Conservation (phyloP, 805 yeast genomes). For the Starmera dryadoides region DNA sequence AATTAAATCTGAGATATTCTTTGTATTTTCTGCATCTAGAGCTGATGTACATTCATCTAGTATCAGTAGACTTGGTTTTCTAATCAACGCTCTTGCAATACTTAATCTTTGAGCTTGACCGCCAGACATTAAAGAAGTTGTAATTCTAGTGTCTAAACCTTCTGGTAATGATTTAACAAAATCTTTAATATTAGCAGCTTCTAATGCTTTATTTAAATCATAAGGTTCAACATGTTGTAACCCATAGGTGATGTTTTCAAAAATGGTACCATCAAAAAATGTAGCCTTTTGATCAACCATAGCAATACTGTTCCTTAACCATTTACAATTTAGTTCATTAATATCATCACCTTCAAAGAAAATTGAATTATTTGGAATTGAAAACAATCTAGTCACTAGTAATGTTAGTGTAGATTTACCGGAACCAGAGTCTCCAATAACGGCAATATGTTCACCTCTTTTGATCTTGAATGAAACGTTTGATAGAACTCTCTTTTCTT, state of each 20-base stretch:
- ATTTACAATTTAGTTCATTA: slow-evolving; percentile 32
- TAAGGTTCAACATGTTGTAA: slow-evolving; percentile 24
- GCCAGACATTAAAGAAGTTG: slow-evolving; percentile 57
- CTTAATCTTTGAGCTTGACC: slow-evolving; percentile 88
- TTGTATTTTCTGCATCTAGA: slow-evolving; percentile 59
- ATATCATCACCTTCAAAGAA: slow-evolving; percentile 42
- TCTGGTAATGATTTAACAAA: slow-evolving; percentile 49
- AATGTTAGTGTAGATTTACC: slow-evolving; percentile 80
- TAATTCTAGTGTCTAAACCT: slow-evolving; percentile 54
- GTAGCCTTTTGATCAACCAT: slow-evolving; percentile 72
- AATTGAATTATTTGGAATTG: slow-evolving; percentile 30
- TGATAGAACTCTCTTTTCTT: slow-evolving; percentile 27
- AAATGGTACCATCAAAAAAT: slow-evolving; percentile 67
- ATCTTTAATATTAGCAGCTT: slow-evolving; percentile 41
- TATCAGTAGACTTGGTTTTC: slow-evolving; percentile 51
- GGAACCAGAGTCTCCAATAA: slow-evolving; percentile 83
- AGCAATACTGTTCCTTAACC: slow-evolving; percentile 47
- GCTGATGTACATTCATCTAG: slow-evolving; percentile 91
- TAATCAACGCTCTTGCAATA: slow-evolving; percentile 71
- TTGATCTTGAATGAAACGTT: slow-evolving; percentile 35
- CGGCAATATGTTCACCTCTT: slow-evolving; percentile 47
- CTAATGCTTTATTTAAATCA: slow-evolving; percentile 32
- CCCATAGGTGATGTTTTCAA: slow-evolving; percentile 68
- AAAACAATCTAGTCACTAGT: slow-evolving; percentile 49
- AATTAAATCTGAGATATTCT: slow-evolving; percentile 43